Base-by-base conservation (phyloP, 805 yeast genomes). In the Yarrowia alimentaria region DNA sequence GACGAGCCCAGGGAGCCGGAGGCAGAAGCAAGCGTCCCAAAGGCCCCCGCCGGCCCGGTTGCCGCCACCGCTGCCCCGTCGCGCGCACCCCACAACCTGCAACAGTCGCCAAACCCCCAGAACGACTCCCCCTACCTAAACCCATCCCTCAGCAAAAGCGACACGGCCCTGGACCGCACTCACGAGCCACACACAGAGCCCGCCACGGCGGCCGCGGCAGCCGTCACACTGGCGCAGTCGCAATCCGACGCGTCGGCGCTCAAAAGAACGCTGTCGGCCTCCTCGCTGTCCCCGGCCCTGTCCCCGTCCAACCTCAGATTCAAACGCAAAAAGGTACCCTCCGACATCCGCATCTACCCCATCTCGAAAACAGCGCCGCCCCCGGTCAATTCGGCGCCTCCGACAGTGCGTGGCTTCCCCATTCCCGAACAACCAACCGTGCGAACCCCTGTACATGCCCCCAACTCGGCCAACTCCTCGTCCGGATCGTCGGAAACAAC, bases 381-480 rank as follows among this genome's bases (percentile, higher is more conserved):
- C 4, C 47, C 47, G 10, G 25, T 40, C 47, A 40, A 40, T 33
- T 40, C 47, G n/a, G 47, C 47, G 10, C 47, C 47, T 6, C 33
- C 47, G 12, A 40, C 47, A 17, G 13, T 40, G 14, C 22, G 47
- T 10, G 25, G 14, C 25, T 40, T 40, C 24, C 25, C 42, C 6
- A 4, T n/a, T 12, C 11, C 45, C 7, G 33, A 40, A 13, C 47
- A 40, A 11, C 33, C 24, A 24, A 32, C 32, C 5, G 25, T 40
- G 9, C 17, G 47, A 28, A 40, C 47, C 24, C 47, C 47, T 22
- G 47, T 40, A 18, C 47, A 40, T 40, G 47, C 47, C 19, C 47
- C 47, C 10, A 40, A 40, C 47, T 40, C 47, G 33, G 47, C 47
- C 33, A 40, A 40, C 33, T 40, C 47, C 21, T 19, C 33, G 9